Evolutionary conservation across 2,329 filamentous ascomycete species (phyloP).

Genomic region (Ophiobolus disseminans): DNA sequence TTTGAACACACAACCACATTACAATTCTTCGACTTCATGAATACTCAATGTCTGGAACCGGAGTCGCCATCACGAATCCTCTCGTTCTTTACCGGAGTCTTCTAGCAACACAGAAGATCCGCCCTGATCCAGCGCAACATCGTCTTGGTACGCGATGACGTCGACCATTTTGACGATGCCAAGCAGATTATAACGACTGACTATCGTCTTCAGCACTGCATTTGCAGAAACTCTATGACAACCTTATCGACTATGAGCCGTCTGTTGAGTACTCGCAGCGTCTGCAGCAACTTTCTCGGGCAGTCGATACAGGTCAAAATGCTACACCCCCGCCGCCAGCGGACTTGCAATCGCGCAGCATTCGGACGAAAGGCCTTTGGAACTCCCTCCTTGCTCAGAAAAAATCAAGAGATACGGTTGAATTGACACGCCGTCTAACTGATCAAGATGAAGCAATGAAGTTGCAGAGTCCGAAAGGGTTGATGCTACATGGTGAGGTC

Average conservation of each 20-base stretch:
- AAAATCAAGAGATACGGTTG: slow-evolving; percentile 62
- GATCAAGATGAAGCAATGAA: slow-evolving; percentile 74
- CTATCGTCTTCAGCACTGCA: slow-evolving; percentile 65
- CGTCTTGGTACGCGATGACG: slow-evolving; percentile 58
- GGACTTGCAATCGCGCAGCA: slow-evolving; percentile 21
- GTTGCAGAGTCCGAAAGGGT: slow-evolving; percentile 74
- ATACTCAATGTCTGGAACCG: slow-evolving; percentile 42
- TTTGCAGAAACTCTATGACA: slow-evolving; percentile 76
- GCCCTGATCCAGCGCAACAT: slow-evolving; percentile 75
- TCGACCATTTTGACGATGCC: slow-evolving; percentile 36
- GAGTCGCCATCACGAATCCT: slow-evolving; percentile 67
- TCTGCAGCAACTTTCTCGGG: slow-evolving; percentile 65
- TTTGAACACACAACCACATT: slow-evolving; percentile 13
- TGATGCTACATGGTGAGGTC: slow-evolving; percentile 82
- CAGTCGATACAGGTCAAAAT: slow-evolving; percentile 43
- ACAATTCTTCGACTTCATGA: slow-evolving; percentile 21
- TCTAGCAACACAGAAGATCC: slow-evolving; percentile 69
- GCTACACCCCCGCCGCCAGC: slow-evolving; percentile 42
- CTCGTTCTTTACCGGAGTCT: slow-evolving; percentile 78
- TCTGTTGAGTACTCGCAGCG: slow-evolving; percentile 71
- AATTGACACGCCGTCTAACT: slow-evolving; percentile 72
- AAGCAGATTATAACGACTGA: slow-evolving; percentile 24
- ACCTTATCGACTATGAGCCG: slow-evolving; percentile 80
- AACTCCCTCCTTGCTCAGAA: slow-evolving; percentile 60
- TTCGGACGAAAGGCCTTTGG: slow-evolving; percentile 59